These are phyloP conservation scores for Evansstolkia leycettana DNA, from an alignment of 495 filamentous ascomycete genomes.

Conservation along the genomic window DNA sequence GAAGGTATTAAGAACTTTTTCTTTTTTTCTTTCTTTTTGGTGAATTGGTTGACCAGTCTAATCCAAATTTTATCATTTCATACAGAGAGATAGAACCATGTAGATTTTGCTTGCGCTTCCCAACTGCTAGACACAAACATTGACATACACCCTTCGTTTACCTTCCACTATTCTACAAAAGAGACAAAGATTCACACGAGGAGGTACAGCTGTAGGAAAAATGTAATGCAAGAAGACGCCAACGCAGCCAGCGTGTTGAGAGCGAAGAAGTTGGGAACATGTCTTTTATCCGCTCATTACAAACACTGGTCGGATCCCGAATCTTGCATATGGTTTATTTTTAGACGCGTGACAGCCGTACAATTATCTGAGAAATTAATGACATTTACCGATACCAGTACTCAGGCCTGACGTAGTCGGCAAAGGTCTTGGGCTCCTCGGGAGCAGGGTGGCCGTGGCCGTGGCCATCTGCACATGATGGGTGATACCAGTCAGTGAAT, in stretches of 20 bases:
- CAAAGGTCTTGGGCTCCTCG: conserved; percentile 82
- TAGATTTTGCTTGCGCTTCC: no score
- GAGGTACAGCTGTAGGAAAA: conserved; percentile 14
- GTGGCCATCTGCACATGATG: conserved; percentile 33
- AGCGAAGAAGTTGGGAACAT: conserved; percentile 1
- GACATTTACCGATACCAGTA: conserved; percentile 61
- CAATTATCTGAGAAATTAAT: conserved; percentile 9
- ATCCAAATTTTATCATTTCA: no score
- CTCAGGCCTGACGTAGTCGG: conserved; percentile 82
- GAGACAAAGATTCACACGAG: conserved; percentile 16
- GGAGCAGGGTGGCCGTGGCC: conserved; percentile 42
- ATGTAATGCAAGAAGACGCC: conserved; percentile 2
- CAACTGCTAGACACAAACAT: neutral
- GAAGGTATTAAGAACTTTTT: no score
- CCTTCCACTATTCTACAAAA: conserved; percentile 35
- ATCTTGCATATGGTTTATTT: neutral
- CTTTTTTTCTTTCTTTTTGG: no score
- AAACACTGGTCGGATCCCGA: neutral
- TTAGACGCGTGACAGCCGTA: conserved; percentile 3
- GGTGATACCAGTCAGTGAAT: no score
- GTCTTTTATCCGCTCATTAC: neutral
- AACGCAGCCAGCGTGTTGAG: neutral
- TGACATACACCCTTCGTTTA: conserved; percentile 10
- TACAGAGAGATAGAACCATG: no score
- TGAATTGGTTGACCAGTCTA: no score